Evolutionary conservation across 441 rosid genomes (phyloP), one percentile per base, ranked within the genome.

Genomic region (Theobroma grandiflorum): DNA sequence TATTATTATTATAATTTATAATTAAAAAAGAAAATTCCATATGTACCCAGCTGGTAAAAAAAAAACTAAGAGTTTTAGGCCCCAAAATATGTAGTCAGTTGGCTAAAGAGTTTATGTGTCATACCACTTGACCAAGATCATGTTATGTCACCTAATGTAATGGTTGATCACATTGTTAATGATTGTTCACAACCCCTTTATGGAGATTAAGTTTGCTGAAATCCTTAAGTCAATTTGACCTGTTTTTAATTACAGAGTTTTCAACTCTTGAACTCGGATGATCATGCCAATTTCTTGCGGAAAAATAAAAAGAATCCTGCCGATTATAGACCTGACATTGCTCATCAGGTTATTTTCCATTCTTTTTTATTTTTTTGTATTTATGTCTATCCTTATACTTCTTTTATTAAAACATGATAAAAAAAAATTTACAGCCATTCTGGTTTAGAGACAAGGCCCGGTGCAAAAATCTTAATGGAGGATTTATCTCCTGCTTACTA

Each of bases 241-340:
- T 26, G 31, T 81, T 81, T 43, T 42, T 35, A 45, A 22, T 73
- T 85, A 82, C 91, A 95, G 97, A 91, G 77, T 82, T 92, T 92
- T 79, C 97, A 95, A 74, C 83, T 95, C 22, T 84, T 93, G 79
- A 93, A 89, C 85, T 93, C 96, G 8, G 98, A 95, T 76, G 97
- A 93, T 73, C 99, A 94, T 62, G 84, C 94, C 26, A 90, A 91
- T 86, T 93, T 95, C 89, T 83, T 95, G 89, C 77, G 80, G 66
- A 92, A 87, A 76, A 90, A 91, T 47, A 85, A 90, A 58, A 92
- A 89, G 84, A 88, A 89, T 76, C 97, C 96, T 26, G 92, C 90
- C 64, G 92, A 94, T 78, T 93, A 89, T 84, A 80, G 98, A 78
- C 98, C 99, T 42, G 97, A 95, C 82, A 95, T 93, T 62, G 79